A percentile compares a stretch with the other conserved stretches of the same genome.
These are phyloP conservation scores for Xanthoparmelia taractica DNA, from an alignment of 495 filamentous ascomycete species.

Conservation along the genomic window DNA sequence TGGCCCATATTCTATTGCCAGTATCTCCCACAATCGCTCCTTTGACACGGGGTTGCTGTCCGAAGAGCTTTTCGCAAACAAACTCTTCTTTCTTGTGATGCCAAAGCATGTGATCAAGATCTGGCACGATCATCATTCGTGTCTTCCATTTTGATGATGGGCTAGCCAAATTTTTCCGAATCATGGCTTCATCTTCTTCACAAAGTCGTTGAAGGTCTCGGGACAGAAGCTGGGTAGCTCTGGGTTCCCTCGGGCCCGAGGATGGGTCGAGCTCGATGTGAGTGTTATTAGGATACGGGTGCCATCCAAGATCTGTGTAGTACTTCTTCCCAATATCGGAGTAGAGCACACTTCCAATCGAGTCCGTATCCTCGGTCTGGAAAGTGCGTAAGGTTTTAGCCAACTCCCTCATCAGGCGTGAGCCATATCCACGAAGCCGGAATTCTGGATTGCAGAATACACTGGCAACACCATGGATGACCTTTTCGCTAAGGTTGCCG, in stretches of 20 bases:
- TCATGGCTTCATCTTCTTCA: constrained; percentile 18
- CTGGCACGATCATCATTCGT: constrained; percentile 15
- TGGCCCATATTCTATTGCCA: constrained; percentile 14
- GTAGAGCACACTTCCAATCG: constrained; percentile 24
- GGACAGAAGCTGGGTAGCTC: not conserved
- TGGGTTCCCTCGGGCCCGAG: not conserved
- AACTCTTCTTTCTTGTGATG: constrained; percentile 18
- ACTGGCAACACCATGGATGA: constrained; percentile 25
- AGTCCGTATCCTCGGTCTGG: constrained; percentile 11
- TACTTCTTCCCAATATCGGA: constrained; percentile 21
- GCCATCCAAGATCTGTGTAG: constrained; percentile 19
- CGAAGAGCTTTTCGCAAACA: constrained; percentile 13
- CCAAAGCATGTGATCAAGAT: constrained; percentile 22
- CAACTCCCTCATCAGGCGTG: constrained; percentile 24
- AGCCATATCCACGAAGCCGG: constrained; percentile 20
- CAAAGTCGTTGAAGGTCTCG: constrained; percentile 13
- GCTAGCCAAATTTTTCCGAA: constrained; percentile 2
- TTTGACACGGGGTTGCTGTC: constrained; percentile 9
- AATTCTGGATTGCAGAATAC: constrained; percentile 21
- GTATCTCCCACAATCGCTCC: constrained; percentile 12
- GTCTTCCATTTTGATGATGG: not conserved
- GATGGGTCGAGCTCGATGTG: constrained; percentile 13
- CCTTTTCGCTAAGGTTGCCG: constrained; percentile 18
- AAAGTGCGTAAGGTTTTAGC: constrained; percentile 15
- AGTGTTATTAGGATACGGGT: constrained; percentile 7